Evolutionary conservation across 164 flowering plant species (phyloP).

Genomic region (Dillenia turbinata): DNA sequence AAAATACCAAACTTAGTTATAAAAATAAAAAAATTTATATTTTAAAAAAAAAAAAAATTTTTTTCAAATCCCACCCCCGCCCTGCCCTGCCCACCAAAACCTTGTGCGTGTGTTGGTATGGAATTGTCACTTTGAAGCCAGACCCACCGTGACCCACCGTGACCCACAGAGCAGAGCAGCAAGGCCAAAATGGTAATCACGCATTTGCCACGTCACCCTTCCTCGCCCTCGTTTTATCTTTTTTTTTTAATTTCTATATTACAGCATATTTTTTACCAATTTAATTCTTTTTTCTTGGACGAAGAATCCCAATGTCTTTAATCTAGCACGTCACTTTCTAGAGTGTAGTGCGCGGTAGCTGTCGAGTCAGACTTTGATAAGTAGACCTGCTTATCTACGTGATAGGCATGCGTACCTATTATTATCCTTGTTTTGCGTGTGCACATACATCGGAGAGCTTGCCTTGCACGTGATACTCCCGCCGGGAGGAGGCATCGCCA

Average conservation of each 20-base stretch:
- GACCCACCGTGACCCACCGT: too few relatives aligned
- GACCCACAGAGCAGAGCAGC: too few relatives aligned
- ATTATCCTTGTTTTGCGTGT: background rate
- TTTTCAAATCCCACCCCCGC: too few relatives aligned
- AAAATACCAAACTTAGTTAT: too few relatives aligned
- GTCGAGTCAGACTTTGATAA: conserved; percentile 1
- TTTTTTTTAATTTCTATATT: background rate
- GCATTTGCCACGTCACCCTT: background rate
- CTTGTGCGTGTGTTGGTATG: too few relatives aligned
- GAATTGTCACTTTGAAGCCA: too few relatives aligned
- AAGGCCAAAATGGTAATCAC: too few relatives aligned
- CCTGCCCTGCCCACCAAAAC: too few relatives aligned
- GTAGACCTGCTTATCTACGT: background rate
- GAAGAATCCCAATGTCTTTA: too few relatives aligned
- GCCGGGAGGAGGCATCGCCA: background rate
- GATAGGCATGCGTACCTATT: background rate
- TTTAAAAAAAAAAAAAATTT: too few relatives aligned
- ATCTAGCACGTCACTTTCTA: background rate
- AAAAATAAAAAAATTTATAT: too few relatives aligned
- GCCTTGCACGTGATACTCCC: background rate
- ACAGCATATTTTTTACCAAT: background rate
- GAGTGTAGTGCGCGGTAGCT: conserved; percentile 3
- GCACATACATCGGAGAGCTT: background rate
- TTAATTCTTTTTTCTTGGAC: too few relatives aligned
- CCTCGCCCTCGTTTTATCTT: background rate